Conservation (phyloP, 2,329 filamentous ascomycete species). For the Trichophyton simii region DNA sequence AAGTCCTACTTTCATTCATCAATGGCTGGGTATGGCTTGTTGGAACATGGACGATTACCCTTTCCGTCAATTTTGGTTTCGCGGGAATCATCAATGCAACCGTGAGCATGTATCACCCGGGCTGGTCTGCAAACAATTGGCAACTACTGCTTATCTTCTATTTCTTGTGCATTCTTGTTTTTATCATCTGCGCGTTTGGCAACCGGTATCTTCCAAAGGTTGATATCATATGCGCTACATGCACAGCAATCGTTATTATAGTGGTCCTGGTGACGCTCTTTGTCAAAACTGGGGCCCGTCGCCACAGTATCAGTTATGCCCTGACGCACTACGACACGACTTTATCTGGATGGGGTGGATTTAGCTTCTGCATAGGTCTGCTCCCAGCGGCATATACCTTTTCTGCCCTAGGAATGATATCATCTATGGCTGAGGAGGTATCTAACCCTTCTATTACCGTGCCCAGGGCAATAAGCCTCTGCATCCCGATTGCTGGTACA, state of each 20-base stretch:
- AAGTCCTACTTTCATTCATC: too few species aligned
- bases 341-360: constrained; percentile 26
- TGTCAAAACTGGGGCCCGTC: constrained; percentile 41
- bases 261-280: constrained; percentile 46
- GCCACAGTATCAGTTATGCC: constrained; percentile 39
- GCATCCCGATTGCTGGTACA: constrained; percentile 36
- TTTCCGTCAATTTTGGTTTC: constrained; percentile 41
- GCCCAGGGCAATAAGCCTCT: constrained; percentile 36
- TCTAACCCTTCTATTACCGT: constrained; percentile 41
- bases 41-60: constrained; percentile 3
- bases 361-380: constrained; percentile 51
- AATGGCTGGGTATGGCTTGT: too few species aligned
- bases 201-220: too few species aligned
- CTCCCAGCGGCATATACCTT: constrained; percentile 48
- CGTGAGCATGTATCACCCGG: too few species aligned
- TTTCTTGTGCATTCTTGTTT: too few species aligned
- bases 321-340: constrained; percentile 9
- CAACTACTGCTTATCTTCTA: too few species aligned
- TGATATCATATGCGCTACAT: too few species aligned
- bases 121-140: too few species aligned
- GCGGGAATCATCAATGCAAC: background rate
- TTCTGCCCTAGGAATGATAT: constrained; percentile 50
- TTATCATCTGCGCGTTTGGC: too few species aligned
- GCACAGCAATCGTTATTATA: constrained; percentile 36
- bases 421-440: constrained; percentile 51